Evolutionary conservation across 2,329 filamentous ascomycete species (phyloP), one percentile per base, ranked within the genome.

Genomic region (Beauveria scarabaeidicola): DNA sequence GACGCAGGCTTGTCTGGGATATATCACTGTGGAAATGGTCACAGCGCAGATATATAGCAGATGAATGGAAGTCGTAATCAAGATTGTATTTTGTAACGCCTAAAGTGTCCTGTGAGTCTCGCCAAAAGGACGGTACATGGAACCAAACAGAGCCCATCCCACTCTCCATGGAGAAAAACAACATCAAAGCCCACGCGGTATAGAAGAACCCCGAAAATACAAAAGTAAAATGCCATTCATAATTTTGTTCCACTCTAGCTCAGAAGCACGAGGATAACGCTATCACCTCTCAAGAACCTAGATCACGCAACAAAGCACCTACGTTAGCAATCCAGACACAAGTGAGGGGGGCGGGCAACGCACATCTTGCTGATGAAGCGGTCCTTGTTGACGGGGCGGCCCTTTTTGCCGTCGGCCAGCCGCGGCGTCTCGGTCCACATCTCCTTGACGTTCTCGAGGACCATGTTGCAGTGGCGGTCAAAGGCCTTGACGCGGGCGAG

Each of bases 381-480:
- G 75, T 99, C 94, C 84, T 97, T 97, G 79, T 99, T 99, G 63
- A 97, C 90, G 48, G 89, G 86, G 69, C 88, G 81, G 59, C 92
- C 92, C 77, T 91, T 92, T 80, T 93, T 94, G 65, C 93, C 93
- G 65, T 87, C 88, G 23, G 89, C 86, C 69, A 90, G 81, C 62
- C 86, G 80, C 52, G 93, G 91, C 59, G 89, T 94, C 78, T 99
- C 94, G 10, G 92, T 97, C 94, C 94, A 99, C 93, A 99, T 97
- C 78, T 99, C 94, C 81, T 77, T 77, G 48, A 95, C 91, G 67
- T 96, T 96, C 80, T 96, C 91, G 52, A 97, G 80, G 3, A 96
- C 90, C 94, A 99, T 97, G 78, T 99, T 99, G 84, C 92, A 97
- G 77, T 99, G 94, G 62, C 94, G 84, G 77, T 99, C 94, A 73